Percentiles rank a stretch among this genome's conserved stretches.
Conservation (phyloP, 805 yeast genomes). For the Scheffersomyces amazonensis region DNA sequence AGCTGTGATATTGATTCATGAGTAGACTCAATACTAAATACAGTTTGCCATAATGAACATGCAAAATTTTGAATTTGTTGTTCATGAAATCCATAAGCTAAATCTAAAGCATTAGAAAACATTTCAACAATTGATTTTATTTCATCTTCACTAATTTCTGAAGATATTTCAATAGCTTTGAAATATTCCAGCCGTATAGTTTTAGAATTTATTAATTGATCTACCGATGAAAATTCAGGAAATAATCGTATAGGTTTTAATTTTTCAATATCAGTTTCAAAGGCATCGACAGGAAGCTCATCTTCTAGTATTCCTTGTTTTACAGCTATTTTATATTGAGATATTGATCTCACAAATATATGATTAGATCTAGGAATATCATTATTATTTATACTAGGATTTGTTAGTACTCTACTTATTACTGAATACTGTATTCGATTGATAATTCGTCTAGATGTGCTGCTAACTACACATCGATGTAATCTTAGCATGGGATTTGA, state of each 20-base stretch:
- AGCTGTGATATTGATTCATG: constrained; percentile 6
- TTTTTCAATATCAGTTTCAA: too few relatives aligned
- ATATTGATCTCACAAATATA: too few relatives aligned
- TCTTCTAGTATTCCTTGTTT: too few relatives aligned
- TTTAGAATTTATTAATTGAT: background rate
- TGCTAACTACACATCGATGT: background rate
- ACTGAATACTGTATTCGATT: too few relatives aligned
- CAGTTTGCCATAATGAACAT: constrained; percentile 21
- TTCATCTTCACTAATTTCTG: constrained; percentile 6
- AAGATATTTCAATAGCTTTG: constrained; percentile 7
- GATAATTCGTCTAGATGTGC: background rate
- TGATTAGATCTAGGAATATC: too few relatives aligned
- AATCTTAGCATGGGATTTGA: background rate
- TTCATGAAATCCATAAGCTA: constrained; percentile 16
- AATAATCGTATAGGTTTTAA: background rate
- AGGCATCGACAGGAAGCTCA: too few relatives aligned
- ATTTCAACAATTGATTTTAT: constrained; percentile 12
- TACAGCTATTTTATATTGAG: too few relatives aligned
- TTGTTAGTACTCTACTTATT: too few relatives aligned
- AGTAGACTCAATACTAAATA: constrained; percentile 9
- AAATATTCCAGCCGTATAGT: constrained; percentile 9
- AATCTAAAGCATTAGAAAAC: constrained; percentile 19
- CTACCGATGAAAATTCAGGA: background rate
- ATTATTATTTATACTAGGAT: too few relatives aligned
- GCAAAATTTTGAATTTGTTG: constrained; percentile 14